phyloP scores from a whole-genome alignment of 2,329 filamentous ascomycete genomes.

The Arachnomyces sp. region DNA sequence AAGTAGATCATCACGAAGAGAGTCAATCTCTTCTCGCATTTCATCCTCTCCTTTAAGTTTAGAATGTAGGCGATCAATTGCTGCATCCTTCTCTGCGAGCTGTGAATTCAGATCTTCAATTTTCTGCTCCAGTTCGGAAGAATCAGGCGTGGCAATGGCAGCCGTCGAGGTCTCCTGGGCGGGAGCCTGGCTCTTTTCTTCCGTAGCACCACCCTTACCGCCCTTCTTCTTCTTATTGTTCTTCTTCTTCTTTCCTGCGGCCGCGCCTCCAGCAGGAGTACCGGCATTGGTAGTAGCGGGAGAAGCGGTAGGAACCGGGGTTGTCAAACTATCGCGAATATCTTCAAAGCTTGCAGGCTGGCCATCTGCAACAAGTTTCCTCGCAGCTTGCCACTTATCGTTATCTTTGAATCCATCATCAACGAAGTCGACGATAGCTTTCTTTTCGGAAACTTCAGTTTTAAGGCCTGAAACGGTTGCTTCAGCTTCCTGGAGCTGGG shows the following conservation, averaged over 20 bases:
- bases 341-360: constrained; percentile 28
- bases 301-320: constrained; percentile 15
- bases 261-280: constrained; percentile 18
- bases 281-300: constrained; percentile 14
- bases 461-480: constrained; percentile 40
- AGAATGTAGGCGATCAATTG: constrained; percentile 63
- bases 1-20: constrained; percentile 69
- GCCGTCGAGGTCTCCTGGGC: constrained; percentile 1
- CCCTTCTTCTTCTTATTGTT: constrained; percentile 87
- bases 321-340: constrained; percentile 24
- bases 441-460: constrained; percentile 33
- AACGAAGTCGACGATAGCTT: constrained; percentile 33
- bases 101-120: constrained; percentile 29
- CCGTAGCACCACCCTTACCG: constrained; percentile 42
- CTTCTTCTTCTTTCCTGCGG: constrained; percentile 60
- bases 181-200: constrained; percentile 14
- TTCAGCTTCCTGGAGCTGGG: constrained; percentile 49
- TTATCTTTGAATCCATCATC: constrained; percentile 31
- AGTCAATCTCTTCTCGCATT: constrained; percentile 77
- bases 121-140: constrained; percentile 27
- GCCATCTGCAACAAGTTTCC: constrained; percentile 25
- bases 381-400: constrained; percentile 27
- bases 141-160: background rate
- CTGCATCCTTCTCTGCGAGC: constrained; percentile 54
- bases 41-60: constrained; percentile 70